Base-by-base conservation (phyloP, 176 grass and related monocot species). In the Coix lacrymajobi region DNA sequence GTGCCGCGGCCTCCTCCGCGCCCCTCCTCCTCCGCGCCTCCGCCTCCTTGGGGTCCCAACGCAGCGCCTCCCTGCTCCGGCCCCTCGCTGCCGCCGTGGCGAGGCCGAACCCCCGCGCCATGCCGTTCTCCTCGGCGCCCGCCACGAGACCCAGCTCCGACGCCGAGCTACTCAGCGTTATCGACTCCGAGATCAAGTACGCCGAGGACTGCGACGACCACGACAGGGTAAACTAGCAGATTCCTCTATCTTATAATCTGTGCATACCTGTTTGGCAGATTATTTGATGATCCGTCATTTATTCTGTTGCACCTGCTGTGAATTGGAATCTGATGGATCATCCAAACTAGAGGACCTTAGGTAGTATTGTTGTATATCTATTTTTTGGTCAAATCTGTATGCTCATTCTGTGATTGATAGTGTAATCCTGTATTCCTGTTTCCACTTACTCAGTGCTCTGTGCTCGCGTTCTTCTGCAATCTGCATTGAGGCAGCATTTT, bases 171-270 rank as follows among this genome's bases (percentile, higher is more conserved):
- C 85, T 94, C 31, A 75, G 89, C 29, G 76, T 99, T 34, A 80
- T 99, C 12, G 91, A 92, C 4, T 78, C 89, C 4, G 96, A 93
- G 79, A 93, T 97, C 62, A 97, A 97, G 89, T 93, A 64, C 69
- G 85, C 94, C 15, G 84, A 88, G 82, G 94, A 97, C 38, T 90
- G 81, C 40, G 89, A 97, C 60, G 87, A 99, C 87, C 91, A 94
- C 63, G 87, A 90, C 48, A 73, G 87, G 76, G 91, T 95, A 40
- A 73, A 62, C 49, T 16, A 43, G 2, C 61, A 15, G 26, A 54
- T 29, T 37, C 57, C 54, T 44, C 20, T 34, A 22, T 30, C 12
- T 25, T 25, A 29, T 45, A 20, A 10, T 54, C 2, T 29, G 52
- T 44, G 30, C 25, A 29, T 62, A 72, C 4, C 20, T 40, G 12